Evolutionary conservation across 1,284 basidiomycete species (phyloP).

Genomic region (Ganoderma lingzhi): DNA sequence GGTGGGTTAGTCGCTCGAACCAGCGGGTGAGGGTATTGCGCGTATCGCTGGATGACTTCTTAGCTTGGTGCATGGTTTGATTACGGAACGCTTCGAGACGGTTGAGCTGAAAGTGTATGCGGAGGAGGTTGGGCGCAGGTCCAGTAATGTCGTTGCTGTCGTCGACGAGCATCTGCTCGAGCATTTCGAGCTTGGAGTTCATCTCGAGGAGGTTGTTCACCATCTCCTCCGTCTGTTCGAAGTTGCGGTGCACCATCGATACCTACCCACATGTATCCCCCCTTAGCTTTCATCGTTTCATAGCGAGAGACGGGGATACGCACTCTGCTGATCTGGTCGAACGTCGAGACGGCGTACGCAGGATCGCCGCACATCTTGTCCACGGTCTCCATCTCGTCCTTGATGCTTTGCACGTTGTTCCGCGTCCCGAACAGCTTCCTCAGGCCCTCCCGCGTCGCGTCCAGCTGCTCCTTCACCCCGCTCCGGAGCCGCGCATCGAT

Average conservation of each 20-base stretch:
- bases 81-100: slow-evolving; percentile 95
- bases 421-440: slow-evolving; percentile 86
- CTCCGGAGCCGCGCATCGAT: slow-evolving; percentile 92
- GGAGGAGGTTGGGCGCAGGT: slow-evolving; percentile 86
- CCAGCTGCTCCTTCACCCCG: slow-evolving; percentile 94
- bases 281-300: neutral
- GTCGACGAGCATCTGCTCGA: slow-evolving; percentile 81
- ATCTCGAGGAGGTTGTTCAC: slow-evolving; percentile 92
- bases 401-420: slow-evolving; percentile 85
- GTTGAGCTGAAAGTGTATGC: slow-evolving; percentile 90
- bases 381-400: slow-evolving; percentile 92
- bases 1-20: slow-evolving; percentile 89
- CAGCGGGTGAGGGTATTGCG: slow-evolving; percentile 76
- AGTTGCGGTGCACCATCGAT: slow-evolving; percentile 95
- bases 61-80: slow-evolving; percentile 91
- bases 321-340: slow-evolving; percentile 93
- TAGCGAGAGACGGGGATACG: slow-evolving; percentile 40
- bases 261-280: slow-evolving; percentile 60
- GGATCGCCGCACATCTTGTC: slow-evolving; percentile 85
- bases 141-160: slow-evolving; percentile 83
- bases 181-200: slow-evolving; percentile 82
- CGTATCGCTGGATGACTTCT: slow-evolving; percentile 78
- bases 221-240: slow-evolving; percentile 95
- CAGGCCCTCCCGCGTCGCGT: slow-evolving; percentile 90
- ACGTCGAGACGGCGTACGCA: slow-evolving; percentile 76